A percentile compares a stretch with the other conserved stretches of the same genome.
phyloP scores from a whole-genome alignment of 805 yeast species.

The Maudiozyma serrabonitensis region DNA sequence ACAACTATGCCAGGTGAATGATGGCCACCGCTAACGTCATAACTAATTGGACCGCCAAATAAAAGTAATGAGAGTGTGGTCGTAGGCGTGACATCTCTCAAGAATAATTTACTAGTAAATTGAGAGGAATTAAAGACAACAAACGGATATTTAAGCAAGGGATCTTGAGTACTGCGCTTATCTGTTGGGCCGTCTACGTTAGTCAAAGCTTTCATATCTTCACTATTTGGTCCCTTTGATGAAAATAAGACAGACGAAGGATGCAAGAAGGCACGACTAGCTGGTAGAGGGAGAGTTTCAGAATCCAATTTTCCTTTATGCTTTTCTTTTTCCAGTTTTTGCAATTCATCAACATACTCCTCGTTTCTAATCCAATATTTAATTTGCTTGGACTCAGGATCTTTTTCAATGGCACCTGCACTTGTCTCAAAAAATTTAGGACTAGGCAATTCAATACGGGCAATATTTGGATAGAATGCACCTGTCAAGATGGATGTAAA shows the following conservation, averaged over 20 bases:
- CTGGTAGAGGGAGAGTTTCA: conserved; percentile 35
- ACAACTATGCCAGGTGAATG: conserved; percentile 76
- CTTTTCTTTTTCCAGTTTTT: conserved; percentile 11
- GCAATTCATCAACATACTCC: conserved; percentile 32
- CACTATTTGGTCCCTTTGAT: conserved; percentile 24
- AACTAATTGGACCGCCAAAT: conserved; percentile 67
- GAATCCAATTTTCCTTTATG: not conserved
- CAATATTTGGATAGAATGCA: conserved; percentile 73
- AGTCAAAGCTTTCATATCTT: conserved; percentile 17
- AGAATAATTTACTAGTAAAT: conserved; percentile 55
- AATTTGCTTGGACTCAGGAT: conserved; percentile 66
- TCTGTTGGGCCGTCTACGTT: conserved; percentile 13
- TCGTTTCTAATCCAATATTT: conserved; percentile 68
- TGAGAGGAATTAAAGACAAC: conserved; percentile 52
- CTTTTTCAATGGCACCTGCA: conserved; percentile 76
- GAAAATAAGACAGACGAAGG: conserved; percentile 75
- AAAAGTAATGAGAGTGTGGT: conserved; percentile 61
- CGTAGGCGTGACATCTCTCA: conserved; percentile 74
- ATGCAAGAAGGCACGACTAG: conserved; percentile 70
- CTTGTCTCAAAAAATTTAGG: conserved; percentile 60
- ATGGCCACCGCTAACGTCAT: conserved; percentile 40
- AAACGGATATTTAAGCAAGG: conserved; percentile 44
- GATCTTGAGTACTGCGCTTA: conserved; percentile 24
- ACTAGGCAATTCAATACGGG: conserved; percentile 74
- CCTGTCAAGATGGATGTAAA: conserved; percentile 67